Evolutionary conservation across 2,329 filamentous ascomycete species (phyloP), one percentile per base, ranked within the genome.

Genomic region (Beauveria sp.): DNA sequence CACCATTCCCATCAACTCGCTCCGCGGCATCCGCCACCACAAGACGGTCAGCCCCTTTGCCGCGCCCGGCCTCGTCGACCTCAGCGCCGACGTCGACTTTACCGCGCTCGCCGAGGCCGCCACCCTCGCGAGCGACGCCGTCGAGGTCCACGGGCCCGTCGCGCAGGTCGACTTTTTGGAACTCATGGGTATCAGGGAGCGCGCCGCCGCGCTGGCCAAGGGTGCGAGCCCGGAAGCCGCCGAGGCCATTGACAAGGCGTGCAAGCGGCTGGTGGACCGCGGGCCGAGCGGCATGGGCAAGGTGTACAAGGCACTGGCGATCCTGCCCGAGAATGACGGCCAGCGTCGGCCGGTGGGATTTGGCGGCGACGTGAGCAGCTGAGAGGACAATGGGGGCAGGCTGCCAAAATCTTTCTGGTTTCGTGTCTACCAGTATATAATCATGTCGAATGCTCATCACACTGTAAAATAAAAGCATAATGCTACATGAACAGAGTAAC

Each of bases 71-170:
- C 82, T 88, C 28, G 92, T 96, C 3, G 95, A 99, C 71, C 79
- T 99, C 24, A 92, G 87, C 66, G 93, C 90, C 0, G 93, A 99
- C 70, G 95, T 99, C 1, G 95, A 99, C 73, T 99, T 99, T 71
- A 83, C 85, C 0, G 91, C 88, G 12, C 77, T 99, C 1, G 93
- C 92, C 0, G 93, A 98, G 71, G 81, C 89, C 1, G 93, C 93
- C 0, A 81, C 90, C 51, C 78, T 82, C 45, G 89, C 90, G 0
- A 93, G 88, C 66, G 82, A 87, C 1, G 88, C 87, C 1, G 86
- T 98, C 4, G 95, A 99, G 74, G 90, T 96, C 7, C 93, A 98
- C 70, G 95, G 95, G 0, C 95, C 95, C 0, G 87, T 96, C 1
- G 86, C 92, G 64, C 95, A 99, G 75, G 91, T 85, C 0, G 78